These are phyloP conservation scores for Chrysoporthe cubensis DNA, from an alignment of 2,329 filamentous ascomycete species.

Conservation along the genomic window DNA sequence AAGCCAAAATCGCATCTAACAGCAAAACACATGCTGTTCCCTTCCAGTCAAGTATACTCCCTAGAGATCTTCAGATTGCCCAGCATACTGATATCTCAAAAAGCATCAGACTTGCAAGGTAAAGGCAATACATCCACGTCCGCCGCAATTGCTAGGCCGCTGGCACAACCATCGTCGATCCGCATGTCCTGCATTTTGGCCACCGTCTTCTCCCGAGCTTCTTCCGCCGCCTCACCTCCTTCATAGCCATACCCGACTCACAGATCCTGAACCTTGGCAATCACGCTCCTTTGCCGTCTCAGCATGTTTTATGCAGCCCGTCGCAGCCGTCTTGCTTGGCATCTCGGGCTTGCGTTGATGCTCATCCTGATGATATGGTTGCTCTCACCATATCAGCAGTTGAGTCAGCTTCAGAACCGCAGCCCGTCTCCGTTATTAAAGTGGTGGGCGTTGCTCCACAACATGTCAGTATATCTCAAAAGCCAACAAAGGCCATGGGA, in stretches of 20 bases:
- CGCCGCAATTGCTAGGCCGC: too few relatives aligned
- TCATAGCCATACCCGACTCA: too few relatives aligned
- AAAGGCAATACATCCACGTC: too few relatives aligned
- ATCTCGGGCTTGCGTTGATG: neutral
- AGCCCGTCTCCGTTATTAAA: constrained; percentile 2
- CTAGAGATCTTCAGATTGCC: neutral
- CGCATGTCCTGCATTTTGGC: too few relatives aligned
- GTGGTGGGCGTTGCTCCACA: neutral
- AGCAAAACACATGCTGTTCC: neutral
- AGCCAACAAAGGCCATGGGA: neutral
- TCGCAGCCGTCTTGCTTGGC: neutral
- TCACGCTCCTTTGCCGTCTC: too few relatives aligned
- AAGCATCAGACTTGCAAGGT: too few relatives aligned
- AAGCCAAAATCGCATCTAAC: neutral
- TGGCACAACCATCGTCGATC: too few relatives aligned
- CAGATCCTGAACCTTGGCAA: too few relatives aligned
- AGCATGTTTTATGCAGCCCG: too few relatives aligned
- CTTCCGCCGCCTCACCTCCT: too few relatives aligned
- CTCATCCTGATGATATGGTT: neutral
- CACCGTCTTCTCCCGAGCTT: too few relatives aligned
- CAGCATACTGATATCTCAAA: neutral
- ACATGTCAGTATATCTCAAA: neutral
- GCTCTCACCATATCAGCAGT: neutral
- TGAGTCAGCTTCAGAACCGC: neutral
- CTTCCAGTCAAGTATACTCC: neutral